Percentiles rank a stretch among this genome's conserved stretches.
Evolutionary conservation across 768 basidiomycete species (phyloP).

Genomic region (Coprinopsis sp.): DNA sequence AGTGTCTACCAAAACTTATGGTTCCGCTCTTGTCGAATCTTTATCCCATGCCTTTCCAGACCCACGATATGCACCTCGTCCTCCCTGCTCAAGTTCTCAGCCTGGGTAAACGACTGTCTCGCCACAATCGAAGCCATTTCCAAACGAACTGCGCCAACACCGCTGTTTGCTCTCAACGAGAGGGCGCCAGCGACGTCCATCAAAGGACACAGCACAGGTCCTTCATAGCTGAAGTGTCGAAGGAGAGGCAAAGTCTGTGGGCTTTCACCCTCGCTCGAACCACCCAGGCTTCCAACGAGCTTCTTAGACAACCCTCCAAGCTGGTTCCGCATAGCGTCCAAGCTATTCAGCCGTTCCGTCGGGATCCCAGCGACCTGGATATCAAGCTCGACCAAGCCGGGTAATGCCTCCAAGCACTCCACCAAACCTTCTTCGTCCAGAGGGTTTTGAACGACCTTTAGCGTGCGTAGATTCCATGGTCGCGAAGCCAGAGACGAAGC

Average conservation of each 20-base stretch:
- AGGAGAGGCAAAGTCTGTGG: background rate
- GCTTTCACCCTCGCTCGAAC: too few species aligned
- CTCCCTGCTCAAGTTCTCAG: background rate
- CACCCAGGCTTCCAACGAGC: constrained; percentile 9
- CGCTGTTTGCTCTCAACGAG: background rate
- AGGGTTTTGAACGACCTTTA: background rate
- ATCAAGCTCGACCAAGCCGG: constrained; percentile 5
- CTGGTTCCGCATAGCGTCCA: background rate
- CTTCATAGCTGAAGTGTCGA: background rate
- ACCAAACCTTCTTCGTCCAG: constrained; percentile 3
- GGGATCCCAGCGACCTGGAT: constrained; percentile 2
- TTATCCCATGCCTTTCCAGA: background rate
- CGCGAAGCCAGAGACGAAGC: background rate
- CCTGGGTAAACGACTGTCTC: background rate
- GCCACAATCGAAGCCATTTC: background rate
- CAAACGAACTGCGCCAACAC: background rate
- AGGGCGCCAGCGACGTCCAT: background rate
- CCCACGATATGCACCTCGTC: background rate
- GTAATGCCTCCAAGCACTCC: background rate
- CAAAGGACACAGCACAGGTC: background rate
- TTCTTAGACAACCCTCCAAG: constrained; percentile 12
- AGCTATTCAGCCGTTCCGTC: background rate
- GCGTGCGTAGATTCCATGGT: background rate
- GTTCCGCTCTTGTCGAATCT: too few species aligned
- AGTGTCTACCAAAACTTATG: too few species aligned